These are phyloP conservation scores for Akanthomyces lecanii DNA, from an alignment of 2,329 filamentous ascomycete genomes.

Conservation along the genomic window DNA sequence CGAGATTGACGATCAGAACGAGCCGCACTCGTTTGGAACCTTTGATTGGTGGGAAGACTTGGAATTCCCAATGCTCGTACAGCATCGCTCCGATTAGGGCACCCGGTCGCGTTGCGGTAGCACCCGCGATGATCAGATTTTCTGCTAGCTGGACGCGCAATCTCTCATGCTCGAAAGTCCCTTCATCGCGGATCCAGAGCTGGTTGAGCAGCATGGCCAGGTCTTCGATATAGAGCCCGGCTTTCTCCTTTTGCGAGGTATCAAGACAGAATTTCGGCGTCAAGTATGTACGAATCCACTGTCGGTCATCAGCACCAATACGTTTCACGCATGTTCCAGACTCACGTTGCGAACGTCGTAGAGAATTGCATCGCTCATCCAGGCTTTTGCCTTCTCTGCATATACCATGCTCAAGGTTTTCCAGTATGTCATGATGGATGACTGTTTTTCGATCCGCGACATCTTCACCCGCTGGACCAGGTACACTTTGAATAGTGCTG, in stretches of 20 bases:
- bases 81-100: conserved; percentile 24
- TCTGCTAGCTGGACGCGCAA: conserved; percentile 23
- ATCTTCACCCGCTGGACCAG: background rate
- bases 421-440: background rate
- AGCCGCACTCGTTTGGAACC: conserved; percentile 18
- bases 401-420: conserved; percentile 5
- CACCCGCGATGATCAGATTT: conserved; percentile 23
- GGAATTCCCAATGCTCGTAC: conserved; percentile 26
- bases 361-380: background rate
- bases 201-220: conserved; percentile 23
- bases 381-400: background rate
- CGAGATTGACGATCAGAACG: conserved; percentile 23
- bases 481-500: background rate
- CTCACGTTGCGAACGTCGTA: conserved; percentile 6
- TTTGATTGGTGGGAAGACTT: conserved; percentile 22
- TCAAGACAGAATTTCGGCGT: conserved; percentile 20
- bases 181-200: conserved; percentile 19
- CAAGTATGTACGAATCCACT: conserved; percentile 21
- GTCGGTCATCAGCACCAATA: conserved; percentile 15
- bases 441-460: background rate
- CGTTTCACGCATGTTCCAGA: background rate
- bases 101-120: conserved; percentile 23
- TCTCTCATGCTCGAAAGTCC: conserved; percentile 23
- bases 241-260: conserved; percentile 24
- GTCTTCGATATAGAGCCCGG: conserved; percentile 23